phyloP scores from a whole-genome alignment of 2,329 filamentous ascomycete species.

The Pseudogymnoascus sp. region DNA sequence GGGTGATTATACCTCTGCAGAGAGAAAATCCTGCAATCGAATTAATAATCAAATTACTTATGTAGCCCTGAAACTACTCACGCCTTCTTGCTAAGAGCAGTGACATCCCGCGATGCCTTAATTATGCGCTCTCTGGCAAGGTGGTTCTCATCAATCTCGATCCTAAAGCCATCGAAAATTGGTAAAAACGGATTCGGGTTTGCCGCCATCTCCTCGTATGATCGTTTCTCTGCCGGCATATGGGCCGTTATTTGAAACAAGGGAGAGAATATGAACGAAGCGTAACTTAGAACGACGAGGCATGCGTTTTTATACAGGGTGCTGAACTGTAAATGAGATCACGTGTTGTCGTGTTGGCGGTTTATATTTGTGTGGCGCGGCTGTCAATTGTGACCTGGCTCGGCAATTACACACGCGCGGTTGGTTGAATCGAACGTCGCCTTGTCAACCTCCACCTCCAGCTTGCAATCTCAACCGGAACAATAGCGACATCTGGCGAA shows the following conservation, averaged over 20 bases:
- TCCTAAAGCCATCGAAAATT: slow-evolving; percentile 81
- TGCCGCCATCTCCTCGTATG: slow-evolving; percentile 5
- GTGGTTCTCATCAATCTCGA: slow-evolving; percentile 89
- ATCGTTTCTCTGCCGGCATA: slow-evolving; percentile 1
- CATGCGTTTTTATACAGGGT: neutral
- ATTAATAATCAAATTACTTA: slow-evolving; percentile 19
- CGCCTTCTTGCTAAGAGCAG: slow-evolving; percentile 95
- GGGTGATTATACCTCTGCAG: slow-evolving; percentile 61
- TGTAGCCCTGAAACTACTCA: slow-evolving; percentile 36
- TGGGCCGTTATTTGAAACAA: neutral
- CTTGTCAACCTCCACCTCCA: neutral
- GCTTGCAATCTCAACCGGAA: neutral
- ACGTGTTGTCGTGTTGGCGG: neutral
- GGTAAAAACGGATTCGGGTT: slow-evolving; percentile 43
- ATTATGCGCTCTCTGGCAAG: slow-evolving; percentile 84
- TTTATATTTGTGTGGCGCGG: neutral
- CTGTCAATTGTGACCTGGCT: neutral
- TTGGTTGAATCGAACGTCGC: neutral
- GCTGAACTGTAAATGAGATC: neutral
- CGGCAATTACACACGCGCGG: slow-evolving; percentile 1
- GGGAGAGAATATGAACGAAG: neutral
- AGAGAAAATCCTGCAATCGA: slow-evolving; percentile 61
- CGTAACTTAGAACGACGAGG: neutral
- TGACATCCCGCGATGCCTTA: slow-evolving; percentile 88
- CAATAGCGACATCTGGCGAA: neutral